Base-by-base conservation (phyloP, 805 yeast species). In the Candida nitratophila region DNA sequence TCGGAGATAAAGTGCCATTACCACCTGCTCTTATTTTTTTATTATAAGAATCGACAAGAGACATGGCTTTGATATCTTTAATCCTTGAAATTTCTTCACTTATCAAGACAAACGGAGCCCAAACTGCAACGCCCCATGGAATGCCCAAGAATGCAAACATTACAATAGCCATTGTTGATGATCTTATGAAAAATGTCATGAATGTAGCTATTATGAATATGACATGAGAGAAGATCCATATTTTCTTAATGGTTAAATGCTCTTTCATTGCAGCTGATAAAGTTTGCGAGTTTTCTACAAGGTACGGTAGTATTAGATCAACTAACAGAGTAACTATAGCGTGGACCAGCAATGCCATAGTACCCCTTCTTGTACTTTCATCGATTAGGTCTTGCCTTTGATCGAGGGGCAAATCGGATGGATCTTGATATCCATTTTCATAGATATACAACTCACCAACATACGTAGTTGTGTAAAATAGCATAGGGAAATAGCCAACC, bases 401-500 rank as follows among this genome's bases (percentile, higher is more conserved):
- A 6, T 63, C 59, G 27, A 70, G 72, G 0, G 75, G 69, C 30
- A 76, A 55, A 1, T 65, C 59, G 2, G 65, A 65, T 2, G 70
- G 66, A 37, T 63, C 68, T 16, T 65, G 55, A 21, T 56, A 56
- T 4, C 77, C 66, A 14, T 53, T 46, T 45, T 74, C 74, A 37
- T 56, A 64, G 29, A 67, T 61, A 59, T 76, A 78, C 15, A 80
- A 60, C 46, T 76, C 83, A 0, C 83, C 83, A 16, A 80, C 83
- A 56, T 78, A 80, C 0, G 83, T 77, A 2, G 85, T 75, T 3
- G 83, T 78, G 52, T 79, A 80, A 48, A 79, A 80, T 26, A 80
- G 55, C 74, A 80, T 71, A 1, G 83, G 82, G 60, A 80, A 80
- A 63, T 81, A 80, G 1, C 83, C 83, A 36, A 79, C 73, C 85